Evolutionary conservation across 345 rosid species (phyloP).

Genomic region (Salix purpurea): DNA sequence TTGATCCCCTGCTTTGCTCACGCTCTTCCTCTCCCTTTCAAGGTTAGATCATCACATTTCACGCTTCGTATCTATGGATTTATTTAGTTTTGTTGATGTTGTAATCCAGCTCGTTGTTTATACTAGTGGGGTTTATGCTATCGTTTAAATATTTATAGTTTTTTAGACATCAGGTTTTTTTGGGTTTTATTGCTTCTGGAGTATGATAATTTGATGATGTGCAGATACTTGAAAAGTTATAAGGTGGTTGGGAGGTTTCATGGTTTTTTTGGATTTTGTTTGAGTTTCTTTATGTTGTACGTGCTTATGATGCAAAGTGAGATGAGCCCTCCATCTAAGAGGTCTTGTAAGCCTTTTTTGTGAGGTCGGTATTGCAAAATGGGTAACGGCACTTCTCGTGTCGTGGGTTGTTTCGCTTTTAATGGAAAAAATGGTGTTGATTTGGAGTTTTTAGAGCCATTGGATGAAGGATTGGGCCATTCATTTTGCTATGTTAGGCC

Average conservation of each 20-base stretch:
- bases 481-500: conserved; percentile 97
- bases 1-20: conserved; percentile 54
- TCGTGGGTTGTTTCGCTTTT: conserved; percentile 84
- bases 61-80: conserved; percentile 11
- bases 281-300: conserved; percentile 39
- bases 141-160: conserved; percentile 11
- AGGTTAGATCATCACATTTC: conserved; percentile 73
- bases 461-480: conserved; percentile 95
- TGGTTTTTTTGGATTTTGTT: conserved; percentile 43
- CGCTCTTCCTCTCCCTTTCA: conserved; percentile 28
- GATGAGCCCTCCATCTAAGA: conserved; percentile 39
- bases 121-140: conserved; percentile 11
- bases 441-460: conserved; percentile 75
- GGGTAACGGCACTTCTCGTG: conserved; percentile 98
- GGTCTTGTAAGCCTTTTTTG: conserved; percentile 28
- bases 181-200: conserved; percentile 22
- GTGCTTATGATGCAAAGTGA: conserved; percentile 52
- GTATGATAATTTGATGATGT: conserved; percentile 57
- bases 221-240: conserved; percentile 35
- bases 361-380: conserved; percentile 41
- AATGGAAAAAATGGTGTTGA: conserved; percentile 74
- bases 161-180: background rate
- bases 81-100: conserved; percentile 18
- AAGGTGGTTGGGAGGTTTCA: conserved; percentile 55
- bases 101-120: background rate